Conservation (phyloP, 1,139 yeast genomes). For the Magnusiomyces clavatus region DNA sequence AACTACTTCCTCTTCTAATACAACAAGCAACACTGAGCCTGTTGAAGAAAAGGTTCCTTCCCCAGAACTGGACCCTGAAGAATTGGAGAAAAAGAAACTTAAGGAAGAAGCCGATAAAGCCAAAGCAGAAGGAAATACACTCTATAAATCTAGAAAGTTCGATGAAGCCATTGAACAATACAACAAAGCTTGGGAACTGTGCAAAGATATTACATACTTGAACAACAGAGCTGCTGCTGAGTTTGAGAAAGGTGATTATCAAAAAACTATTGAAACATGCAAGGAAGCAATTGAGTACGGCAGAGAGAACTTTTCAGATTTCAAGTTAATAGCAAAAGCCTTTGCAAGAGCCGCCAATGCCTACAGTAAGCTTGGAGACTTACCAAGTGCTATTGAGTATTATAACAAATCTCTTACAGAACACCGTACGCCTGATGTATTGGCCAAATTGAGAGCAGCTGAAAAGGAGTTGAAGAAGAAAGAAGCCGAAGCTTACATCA, state of each 20-base stretch:
- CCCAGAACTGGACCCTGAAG: slow-evolving; percentile 23
- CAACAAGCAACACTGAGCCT: slow-evolving; percentile 27
- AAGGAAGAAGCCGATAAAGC: slow-evolving; percentile 75
- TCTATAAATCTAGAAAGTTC: slow-evolving; percentile 81
- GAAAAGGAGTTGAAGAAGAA: slow-evolving; percentile 77
- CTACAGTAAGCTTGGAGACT: slow-evolving; percentile 67
- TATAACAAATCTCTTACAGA: slow-evolving; percentile 93
- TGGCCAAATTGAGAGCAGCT: slow-evolving; percentile 77
- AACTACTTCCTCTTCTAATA: slow-evolving; percentile 19
- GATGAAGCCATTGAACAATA: slow-evolving; percentile 88
- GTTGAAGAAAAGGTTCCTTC: slow-evolving; percentile 30
- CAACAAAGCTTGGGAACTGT: slow-evolving; percentile 75
- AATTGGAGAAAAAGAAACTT: slow-evolving; percentile 43
- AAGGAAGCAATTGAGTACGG: slow-evolving; percentile 80
- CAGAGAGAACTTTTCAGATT: slow-evolving; percentile 84
- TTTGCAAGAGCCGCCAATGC: slow-evolving; percentile 85
- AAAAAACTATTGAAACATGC: slow-evolving; percentile 75
- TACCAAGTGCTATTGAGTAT: slow-evolving; percentile 62
- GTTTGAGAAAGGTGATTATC: slow-evolving; percentile 89
- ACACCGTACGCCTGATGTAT: slow-evolving; percentile 92
- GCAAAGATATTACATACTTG: slow-evolving; percentile 83
- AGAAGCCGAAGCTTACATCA: slow-evolving; percentile 71
- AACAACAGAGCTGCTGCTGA: slow-evolving; percentile 98
- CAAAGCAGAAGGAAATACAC: slow-evolving; percentile 78
- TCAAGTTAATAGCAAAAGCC: slow-evolving; percentile 84